Conservation (phyloP, 257 asterid species). For the Solanum dulcamara region DNA sequence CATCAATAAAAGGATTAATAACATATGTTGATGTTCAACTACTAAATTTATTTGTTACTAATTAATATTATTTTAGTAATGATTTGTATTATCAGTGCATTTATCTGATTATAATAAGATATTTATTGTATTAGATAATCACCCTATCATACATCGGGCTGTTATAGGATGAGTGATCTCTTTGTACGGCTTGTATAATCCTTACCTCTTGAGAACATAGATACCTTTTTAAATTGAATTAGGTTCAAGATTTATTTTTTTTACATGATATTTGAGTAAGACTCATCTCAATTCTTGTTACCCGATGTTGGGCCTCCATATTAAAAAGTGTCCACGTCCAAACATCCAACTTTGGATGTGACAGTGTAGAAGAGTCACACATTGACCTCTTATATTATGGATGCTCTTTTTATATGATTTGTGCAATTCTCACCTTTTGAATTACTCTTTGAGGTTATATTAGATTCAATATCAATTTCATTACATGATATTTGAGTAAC, state of each 20-base stretch:
- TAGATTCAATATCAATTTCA: too few species aligned
- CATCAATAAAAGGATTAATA: neutral
- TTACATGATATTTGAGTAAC: too few species aligned
- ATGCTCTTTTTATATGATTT: too few species aligned
- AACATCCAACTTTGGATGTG: too few species aligned
- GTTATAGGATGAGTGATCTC: too few species aligned
- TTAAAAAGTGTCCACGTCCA: neutral
- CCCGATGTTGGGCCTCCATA: neutral
- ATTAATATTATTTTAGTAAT: neutral
- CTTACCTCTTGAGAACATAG: too few species aligned
- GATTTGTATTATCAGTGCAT: neutral
- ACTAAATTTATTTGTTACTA: neutral
- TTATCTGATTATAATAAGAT: neutral
- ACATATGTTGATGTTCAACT: neutral
- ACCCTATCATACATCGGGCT: neutral
- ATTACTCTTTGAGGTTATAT: too few species aligned
- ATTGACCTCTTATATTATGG: too few species aligned
- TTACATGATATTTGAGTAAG: too few species aligned
- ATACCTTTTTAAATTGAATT: neutral
- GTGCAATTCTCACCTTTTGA: too few species aligned
- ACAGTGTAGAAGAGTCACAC: too few species aligned
- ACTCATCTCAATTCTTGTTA: too few species aligned
- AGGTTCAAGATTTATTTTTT: neutral
- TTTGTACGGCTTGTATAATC: neutral
- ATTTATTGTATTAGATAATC: neutral